Conservation (phyloP, 73 alveolate species). For the Paramecium sexaurelia region DNA sequence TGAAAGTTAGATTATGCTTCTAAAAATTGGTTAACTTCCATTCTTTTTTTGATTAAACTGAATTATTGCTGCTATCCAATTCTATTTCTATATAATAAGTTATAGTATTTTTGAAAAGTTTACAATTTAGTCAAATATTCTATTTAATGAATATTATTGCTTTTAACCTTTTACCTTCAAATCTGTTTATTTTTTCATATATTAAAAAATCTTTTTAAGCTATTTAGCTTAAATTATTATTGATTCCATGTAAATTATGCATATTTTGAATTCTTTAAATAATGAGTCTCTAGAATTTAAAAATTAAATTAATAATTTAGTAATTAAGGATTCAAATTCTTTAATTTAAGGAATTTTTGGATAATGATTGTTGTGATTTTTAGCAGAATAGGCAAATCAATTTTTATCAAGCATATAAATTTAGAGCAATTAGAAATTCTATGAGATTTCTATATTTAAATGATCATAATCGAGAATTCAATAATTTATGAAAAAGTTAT, state of each 20-base stretch:
- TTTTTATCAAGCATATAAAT: not conserved
- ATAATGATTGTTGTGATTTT: not conserved
- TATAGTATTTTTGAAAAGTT: not conserved
- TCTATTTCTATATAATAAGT: not conserved
- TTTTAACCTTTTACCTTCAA: not conserved
- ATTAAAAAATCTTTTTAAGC: not conserved
- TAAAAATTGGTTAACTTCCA: not conserved
- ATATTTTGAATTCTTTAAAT: not conserved
- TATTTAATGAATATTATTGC: not conserved
- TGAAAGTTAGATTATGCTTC: not conserved
- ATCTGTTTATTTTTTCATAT: not conserved
- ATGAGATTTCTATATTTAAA: constrained; percentile 19
- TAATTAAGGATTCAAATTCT: not conserved
- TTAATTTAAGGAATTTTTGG: not conserved
- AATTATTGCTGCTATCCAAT: not conserved
- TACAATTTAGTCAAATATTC: not conserved
- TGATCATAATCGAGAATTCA: not conserved
- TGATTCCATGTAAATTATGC: not conserved
- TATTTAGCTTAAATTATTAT: not conserved
- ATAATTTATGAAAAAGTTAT: not conserved
- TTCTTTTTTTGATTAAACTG: not conserved
- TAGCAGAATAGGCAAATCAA: not conserved
- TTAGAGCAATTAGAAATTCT: not conserved
- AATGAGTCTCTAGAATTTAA: not conserved
- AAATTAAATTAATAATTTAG: not conserved